Evolutionary conservation across 2,329 filamentous ascomycete genomes (phyloP).

Genomic region (Fusarium sp.): DNA sequence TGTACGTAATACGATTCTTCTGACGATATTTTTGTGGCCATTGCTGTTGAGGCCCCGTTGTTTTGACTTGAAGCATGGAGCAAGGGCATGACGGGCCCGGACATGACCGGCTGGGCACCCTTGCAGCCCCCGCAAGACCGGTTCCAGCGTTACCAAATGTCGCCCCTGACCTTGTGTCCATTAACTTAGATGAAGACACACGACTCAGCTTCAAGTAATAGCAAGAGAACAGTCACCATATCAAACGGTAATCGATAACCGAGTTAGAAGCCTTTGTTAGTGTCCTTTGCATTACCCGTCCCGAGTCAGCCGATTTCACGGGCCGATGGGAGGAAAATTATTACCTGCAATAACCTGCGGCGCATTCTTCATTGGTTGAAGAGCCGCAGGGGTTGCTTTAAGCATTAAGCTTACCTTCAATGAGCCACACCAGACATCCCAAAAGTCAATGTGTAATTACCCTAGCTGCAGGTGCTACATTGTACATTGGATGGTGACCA

Average conservation of each 20-base stretch:
- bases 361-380: slow-evolving; percentile 5
- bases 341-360: slow-evolving; percentile 15
- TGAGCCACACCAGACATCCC: slow-evolving; percentile 3
- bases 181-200: not conserved
- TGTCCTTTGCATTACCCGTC: not conserved
- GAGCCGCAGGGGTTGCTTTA: slow-evolving; percentile 13
- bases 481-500: not conserved
- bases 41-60: slow-evolving; percentile 22
- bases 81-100: slow-evolving; percentile 28
- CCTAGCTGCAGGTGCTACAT: not conserved
- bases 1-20: slow-evolving; percentile 44
- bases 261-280: not conserved
- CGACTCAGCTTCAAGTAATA: not conserved
- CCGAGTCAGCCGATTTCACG: not conserved
- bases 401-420: slow-evolving; percentile 20
- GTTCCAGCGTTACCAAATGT: slow-evolving; percentile 24
- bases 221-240: not conserved
- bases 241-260: slow-evolving; percentile 3
- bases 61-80: slow-evolving; percentile 27
- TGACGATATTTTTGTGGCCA: slow-evolving; percentile 25
- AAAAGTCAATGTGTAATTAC: not conserved
- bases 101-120: slow-evolving; percentile 41
- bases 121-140: slow-evolving; percentile 30
- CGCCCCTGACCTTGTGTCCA: slow-evolving; percentile 24
- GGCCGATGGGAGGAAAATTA: slow-evolving; percentile 18